Evolutionary conservation across 768 basidiomycete species (phyloP).

Genomic region (Sarcodon aspratus): DNA sequence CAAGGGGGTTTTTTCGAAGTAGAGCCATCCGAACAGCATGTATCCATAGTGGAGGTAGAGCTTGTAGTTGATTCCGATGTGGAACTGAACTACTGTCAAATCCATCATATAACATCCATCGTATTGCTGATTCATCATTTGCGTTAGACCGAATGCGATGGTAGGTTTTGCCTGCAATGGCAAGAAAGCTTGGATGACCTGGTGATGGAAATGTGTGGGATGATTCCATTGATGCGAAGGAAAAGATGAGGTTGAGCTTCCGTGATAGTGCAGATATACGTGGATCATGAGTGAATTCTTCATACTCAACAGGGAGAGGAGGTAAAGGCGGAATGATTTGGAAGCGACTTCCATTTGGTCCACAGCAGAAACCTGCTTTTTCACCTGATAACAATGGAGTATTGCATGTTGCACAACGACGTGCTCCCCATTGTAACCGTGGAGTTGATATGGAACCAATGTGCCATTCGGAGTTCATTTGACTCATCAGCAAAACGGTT

Average conservation of each 20-base stretch:
- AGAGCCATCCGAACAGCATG: slow-evolving; percentile 5
- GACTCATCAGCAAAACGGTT: no score
- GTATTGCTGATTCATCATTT: slow-evolving; percentile 16
- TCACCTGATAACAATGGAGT: slow-evolving; percentile 19
- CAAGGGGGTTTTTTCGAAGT: slow-evolving; percentile 8
- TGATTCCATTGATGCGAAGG: slow-evolving; percentile 20
- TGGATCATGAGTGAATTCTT: slow-evolving; percentile 14
- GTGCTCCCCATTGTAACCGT: neutral
- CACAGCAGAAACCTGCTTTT: slow-evolving; percentile 20
- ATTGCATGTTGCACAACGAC: slow-evolving; percentile 11
- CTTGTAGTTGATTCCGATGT: neutral
- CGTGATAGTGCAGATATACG: slow-evolving; percentile 15
- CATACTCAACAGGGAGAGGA: slow-evolving; percentile 17
- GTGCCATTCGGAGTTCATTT: no score
- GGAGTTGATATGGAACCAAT: neutral
- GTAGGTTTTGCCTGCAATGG: slow-evolving; percentile 21
- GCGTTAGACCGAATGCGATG: slow-evolving; percentile 18
- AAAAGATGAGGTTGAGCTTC: slow-evolving; percentile 19
- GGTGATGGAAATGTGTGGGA: slow-evolving; percentile 14
- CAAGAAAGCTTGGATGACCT: slow-evolving; percentile 10
- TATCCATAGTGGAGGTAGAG: slow-evolving; percentile 9
- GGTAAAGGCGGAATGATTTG: slow-evolving; percentile 15
- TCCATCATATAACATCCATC: slow-evolving; percentile 23
- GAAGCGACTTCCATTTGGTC: slow-evolving; percentile 12
- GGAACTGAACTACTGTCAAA: slow-evolving; percentile 6